phyloP scores from a whole-genome alignment of 2,329 filamentous ascomycete genomes.

The Thelonectria blattea region DNA sequence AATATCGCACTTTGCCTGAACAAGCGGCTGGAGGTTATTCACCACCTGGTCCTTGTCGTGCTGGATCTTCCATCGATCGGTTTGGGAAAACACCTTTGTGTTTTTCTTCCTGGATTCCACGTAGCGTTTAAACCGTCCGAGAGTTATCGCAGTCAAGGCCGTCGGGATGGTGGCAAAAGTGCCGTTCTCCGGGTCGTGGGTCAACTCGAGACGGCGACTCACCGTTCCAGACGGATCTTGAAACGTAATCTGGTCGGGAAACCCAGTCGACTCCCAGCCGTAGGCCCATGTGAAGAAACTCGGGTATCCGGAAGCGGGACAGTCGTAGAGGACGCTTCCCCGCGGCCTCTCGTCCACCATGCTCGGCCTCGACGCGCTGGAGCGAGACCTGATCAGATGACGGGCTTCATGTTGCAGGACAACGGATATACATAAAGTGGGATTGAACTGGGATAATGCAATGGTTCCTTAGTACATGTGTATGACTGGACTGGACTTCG shows the following conservation, averaged over 20 bases:
- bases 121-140: slow-evolving; percentile 4
- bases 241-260: slow-evolving; percentile 9
- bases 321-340: background rate
- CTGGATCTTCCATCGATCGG: background rate
- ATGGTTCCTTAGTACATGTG: no score
- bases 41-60: background rate
- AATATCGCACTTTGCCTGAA: slow-evolving; percentile 9
- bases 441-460: no score
- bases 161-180: background rate
- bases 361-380: no score
- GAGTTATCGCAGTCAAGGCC: background rate
- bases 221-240: slow-evolving; percentile 1
- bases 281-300: background rate
- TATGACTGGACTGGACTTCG: no score
- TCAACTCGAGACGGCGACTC: background rate
- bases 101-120: background rate
- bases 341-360: no score
- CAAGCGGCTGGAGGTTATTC: background rate
- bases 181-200: background rate
- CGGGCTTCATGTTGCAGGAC: no score
- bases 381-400: no score
- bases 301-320: background rate
- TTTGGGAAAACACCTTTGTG: background rate
- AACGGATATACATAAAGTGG: no score
- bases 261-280: slow-evolving; percentile 1